These are phyloP conservation scores for Tetracladium maxilliforme DNA, from an alignment of 2,329 filamentous ascomycete species.

Conservation along the genomic window DNA sequence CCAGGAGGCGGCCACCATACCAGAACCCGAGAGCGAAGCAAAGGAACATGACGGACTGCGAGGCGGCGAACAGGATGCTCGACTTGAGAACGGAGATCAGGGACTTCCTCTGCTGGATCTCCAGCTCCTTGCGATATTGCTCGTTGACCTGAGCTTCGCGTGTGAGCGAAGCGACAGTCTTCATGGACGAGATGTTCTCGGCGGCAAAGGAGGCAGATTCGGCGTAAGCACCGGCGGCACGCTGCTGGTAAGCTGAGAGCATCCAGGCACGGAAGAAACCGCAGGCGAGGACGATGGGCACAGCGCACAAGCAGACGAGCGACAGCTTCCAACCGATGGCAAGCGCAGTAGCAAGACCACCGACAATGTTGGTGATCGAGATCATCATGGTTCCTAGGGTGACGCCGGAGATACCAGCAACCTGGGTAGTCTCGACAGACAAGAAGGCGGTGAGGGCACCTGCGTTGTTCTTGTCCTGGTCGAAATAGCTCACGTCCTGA, in stretches of 20 bases:
- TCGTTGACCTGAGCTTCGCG: slow-evolving; percentile 68
- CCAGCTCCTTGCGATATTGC: slow-evolving; percentile 55
- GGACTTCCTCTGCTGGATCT: slow-evolving; percentile 49
- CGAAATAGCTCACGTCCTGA: slow-evolving; percentile 88
- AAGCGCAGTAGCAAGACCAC: slow-evolving; percentile 56
- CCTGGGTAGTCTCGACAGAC: slow-evolving; percentile 76
- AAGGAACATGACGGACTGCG: slow-evolving; percentile 72
- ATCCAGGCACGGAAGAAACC: slow-evolving; percentile 85
- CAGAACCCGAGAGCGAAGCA: slow-evolving; percentile 83
- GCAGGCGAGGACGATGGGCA: slow-evolving; percentile 64
- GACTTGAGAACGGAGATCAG: slow-evolving; percentile 63
- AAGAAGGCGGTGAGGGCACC: slow-evolving; percentile 82
- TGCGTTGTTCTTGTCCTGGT: slow-evolving; percentile 75
- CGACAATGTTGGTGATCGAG: slow-evolving; percentile 64
- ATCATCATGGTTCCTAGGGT: slow-evolving; percentile 79
- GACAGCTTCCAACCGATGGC: slow-evolving; percentile 78
- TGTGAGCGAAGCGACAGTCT: slow-evolving; percentile 83
- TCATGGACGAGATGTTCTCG: slow-evolving; percentile 85
- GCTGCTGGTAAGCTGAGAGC: slow-evolving; percentile 62
- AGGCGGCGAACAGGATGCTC: slow-evolving; percentile 66
- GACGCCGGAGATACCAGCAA: slow-evolving; percentile 75
- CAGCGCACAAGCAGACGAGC: slow-evolving; percentile 64
- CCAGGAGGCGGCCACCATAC: slow-evolving; percentile 73
- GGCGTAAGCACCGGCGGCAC: slow-evolving; percentile 68
- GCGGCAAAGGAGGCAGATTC: slow-evolving; percentile 76